A percentile compares a stretch with the other conserved stretches of the same genome.
phyloP scores from a whole-genome alignment of 345 rosid species.

The Salix koriyanagi region DNA sequence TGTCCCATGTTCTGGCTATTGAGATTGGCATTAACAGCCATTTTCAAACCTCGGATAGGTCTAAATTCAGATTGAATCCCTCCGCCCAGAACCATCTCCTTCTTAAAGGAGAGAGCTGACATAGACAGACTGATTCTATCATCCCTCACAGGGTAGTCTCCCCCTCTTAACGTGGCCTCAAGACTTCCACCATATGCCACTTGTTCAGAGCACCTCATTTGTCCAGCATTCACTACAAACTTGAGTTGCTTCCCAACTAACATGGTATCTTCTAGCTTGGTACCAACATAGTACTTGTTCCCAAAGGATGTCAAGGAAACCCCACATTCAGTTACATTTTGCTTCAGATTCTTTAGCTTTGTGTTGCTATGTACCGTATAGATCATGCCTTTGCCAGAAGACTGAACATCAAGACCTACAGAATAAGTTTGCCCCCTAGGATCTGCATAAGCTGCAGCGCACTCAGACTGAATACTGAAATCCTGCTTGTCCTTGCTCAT shows the following conservation, averaged over 20 bases:
- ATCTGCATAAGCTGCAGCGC: conserved; percentile 53
- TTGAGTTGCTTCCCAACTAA: conserved; percentile 68
- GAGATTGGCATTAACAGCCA: conserved; percentile 54
- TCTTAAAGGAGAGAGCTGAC: conserved; percentile 60
- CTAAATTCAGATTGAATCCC: conserved; percentile 67
- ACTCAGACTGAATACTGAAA: conserved; percentile 73
- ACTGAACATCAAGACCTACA: conserved; percentile 69
- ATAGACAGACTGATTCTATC: conserved; percentile 51
- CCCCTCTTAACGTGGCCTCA: conserved; percentile 71
- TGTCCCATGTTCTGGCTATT: conserved; percentile 78
- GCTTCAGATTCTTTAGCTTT: conserved; percentile 55
- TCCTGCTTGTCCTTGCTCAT: conserved; percentile 72
- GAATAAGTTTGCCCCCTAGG: conserved; percentile 48
- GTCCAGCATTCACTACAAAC: conserved; percentile 59
- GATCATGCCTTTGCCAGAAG: conserved; percentile 68
- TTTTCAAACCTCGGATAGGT: conserved; percentile 47
- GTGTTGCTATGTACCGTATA: conserved; percentile 54
- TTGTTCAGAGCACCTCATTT: conserved; percentile 56
- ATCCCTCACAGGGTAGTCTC: conserved; percentile 69
- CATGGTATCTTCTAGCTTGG: conserved; percentile 73
- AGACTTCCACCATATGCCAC: conserved; percentile 69
- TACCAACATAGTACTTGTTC: conserved; percentile 58
- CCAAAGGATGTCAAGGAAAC: conserved; percentile 58
- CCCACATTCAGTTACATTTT: conserved; percentile 60
- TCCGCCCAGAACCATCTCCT: conserved; percentile 67